Base-by-base conservation (phyloP, 768 basidiomycete genomes). In the Russula olivacea region DNA sequence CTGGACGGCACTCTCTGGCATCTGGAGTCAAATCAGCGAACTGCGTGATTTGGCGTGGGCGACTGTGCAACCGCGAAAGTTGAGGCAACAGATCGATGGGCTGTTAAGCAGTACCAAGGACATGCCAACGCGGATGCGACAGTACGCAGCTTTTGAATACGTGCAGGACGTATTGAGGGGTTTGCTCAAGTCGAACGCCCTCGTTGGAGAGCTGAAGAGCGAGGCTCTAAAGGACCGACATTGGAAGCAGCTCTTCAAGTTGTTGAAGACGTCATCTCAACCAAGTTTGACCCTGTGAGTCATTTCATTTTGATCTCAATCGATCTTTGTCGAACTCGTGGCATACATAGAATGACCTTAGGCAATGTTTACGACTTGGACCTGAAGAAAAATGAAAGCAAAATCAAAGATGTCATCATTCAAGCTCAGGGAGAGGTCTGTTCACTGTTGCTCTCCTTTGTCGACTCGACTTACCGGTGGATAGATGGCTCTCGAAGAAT, bases 81-180 rank as follows among this genome's bases (percentile, higher is more conserved):
- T 99, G 61, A 86, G 97, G 68, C 91, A 95, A 70, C 90, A 93
- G 66, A 86, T 99, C 58, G 96, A 99, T 69, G 85, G 83, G n/a
- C 80, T 98, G 51, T 75, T 98, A 56, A 79, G 83, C 28, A 93
- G 93, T n/a, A 98, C 96, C 25, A 92, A 94, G 77, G 96, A 98
- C 53, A 98, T 99, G 96, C 97, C 97, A 1, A 96, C 92, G 41
- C 81, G 95, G 64, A 99, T 98, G 97, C 84, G 97, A 58, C 97
- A 99, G 72, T 99, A 99, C 73, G 92, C 94, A 10, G 97, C 97
- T 0, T 99, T 98, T 71, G 97, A 98, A 79, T 95, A 91, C 73
- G 93, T 98, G 2, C 95, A 98, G 71, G 96, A 99, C 48, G 82
- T 88, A 23, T 79, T 99, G 58, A 83, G 89, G 50, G 84, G 86